A percentile compares a stretch with the other conserved stretches of the same genome.
phyloP scores from a whole-genome alignment of 352 stramenopile genomes.

The Phytophthora quininea region DNA sequence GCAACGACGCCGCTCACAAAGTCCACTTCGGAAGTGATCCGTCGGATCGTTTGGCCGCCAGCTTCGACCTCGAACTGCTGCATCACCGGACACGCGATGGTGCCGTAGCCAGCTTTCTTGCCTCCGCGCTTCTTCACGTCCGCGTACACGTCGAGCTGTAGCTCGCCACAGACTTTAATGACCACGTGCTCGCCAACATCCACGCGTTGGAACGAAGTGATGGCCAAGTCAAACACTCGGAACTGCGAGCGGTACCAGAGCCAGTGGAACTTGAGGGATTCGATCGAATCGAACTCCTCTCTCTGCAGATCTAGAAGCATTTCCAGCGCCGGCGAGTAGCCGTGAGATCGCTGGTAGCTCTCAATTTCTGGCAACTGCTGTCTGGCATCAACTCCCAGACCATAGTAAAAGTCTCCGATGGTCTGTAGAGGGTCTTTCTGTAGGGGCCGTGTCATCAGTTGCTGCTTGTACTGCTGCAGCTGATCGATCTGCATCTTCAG shows the following conservation, averaged over 20 bases:
- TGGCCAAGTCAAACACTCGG: constrained; percentile 41
- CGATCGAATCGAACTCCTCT: constrained; percentile 47
- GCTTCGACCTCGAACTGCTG: constrained; percentile 57
- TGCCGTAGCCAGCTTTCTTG: constrained; percentile 16
- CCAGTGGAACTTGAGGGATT: constrained; percentile 48
- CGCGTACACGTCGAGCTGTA: constrained; percentile 28
- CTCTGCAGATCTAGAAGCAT: constrained; percentile 36
- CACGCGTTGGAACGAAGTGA: constrained; percentile 36
- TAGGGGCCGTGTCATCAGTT: neutral
- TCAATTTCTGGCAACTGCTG: constrained; percentile 4
- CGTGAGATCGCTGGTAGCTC: constrained; percentile 5
- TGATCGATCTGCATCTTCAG: constrained; percentile 48
- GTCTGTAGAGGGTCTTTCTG: constrained; percentile 19
- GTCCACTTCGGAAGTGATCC: constrained; percentile 59
- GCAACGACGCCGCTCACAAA: constrained; percentile 33
- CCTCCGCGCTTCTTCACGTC: constrained; percentile 1
- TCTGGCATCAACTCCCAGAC: constrained; percentile 16
- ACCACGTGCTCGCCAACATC: constrained; percentile 43
- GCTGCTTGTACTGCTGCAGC: constrained; percentile 22
- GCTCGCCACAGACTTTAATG: constrained; percentile 33
- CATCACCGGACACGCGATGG: constrained; percentile 41
- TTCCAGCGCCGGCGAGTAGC: constrained; percentile 34
- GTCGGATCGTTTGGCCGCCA: constrained; percentile 25
- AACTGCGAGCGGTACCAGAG: constrained; percentile 55
- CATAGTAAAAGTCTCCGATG: constrained; percentile 46